Evolutionary conservation across 768 basidiomycete species (phyloP).

Genomic region (Pleurotus salmoneostramineus): DNA sequence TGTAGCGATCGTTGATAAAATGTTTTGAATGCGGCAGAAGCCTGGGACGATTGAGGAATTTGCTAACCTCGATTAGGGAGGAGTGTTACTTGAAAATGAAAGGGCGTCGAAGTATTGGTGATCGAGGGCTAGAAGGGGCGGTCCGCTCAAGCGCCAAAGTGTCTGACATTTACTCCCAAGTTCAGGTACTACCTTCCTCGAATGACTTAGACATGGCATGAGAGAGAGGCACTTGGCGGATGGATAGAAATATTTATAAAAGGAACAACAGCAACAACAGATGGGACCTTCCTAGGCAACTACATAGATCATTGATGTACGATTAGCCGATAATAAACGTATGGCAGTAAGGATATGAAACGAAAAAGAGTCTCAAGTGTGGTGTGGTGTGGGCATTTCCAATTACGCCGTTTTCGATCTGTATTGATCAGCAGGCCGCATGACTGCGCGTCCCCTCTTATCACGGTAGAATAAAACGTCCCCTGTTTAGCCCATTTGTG

Average conservation of each 20-base stretch:
- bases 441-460: slow-evolving; percentile 14
- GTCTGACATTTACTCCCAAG: no score
- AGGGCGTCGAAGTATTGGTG: neutral
- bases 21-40: neutral
- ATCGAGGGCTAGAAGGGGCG: no score
- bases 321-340: neutral
- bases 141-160: no score
- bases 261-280: neutral
- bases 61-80: no score
- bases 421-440: slow-evolving; percentile 1
- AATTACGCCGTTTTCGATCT: neutral
- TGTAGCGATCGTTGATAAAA: neutral
- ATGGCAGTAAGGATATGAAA: neutral
- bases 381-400: no score
- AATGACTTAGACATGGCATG: no score
- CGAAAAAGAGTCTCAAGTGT: neutral
- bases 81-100: neutral
- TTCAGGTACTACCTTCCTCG: no score
- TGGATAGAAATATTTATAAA: no score
- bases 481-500: slow-evolving; percentile 10
- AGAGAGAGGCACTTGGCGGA: neutral
- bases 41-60: neutral
- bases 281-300: neutral
- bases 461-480: slow-evolving; percentile 25
- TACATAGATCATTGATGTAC: slow-evolving; percentile 2